Evolutionary conservation across 495 filamentous ascomycete species (phyloP), one percentile per base, ranked within the genome.

Genomic region (Aspergillus bertholletiae): DNA sequence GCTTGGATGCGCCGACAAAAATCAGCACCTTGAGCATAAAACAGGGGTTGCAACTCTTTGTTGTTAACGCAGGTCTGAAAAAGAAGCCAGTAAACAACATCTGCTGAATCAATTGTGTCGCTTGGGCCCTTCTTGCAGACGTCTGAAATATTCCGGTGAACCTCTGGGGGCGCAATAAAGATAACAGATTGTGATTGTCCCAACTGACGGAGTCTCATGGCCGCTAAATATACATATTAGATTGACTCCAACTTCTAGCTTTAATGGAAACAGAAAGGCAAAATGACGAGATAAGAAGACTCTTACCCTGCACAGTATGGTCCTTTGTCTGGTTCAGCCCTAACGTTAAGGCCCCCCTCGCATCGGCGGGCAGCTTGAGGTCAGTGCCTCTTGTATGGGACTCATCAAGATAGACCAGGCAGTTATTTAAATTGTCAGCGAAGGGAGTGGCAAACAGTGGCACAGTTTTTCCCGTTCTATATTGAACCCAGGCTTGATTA

Each of bases 371-470:
- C 4, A 93, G 57, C 53, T 78, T 83, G 9, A 93, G 62, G 61
- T 92, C 89, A 0, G 80, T 89, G 0, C 89, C 89, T 56, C 89
- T 69, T 0, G 88, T 92, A 59, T 93, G 89, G 0, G 82, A 82
- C 56, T 93, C 84, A 44, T 92, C 88, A 3, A 92, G 69, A 60
- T 85, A 93, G 0, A 92, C 81, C 0, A 91, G 65, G 59, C 86
- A 91, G 0, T 63, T 52, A 9, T 78, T 79, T 5, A 89, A 70
- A 9, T 86, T 75, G 8, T 80, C 69, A 0, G 74, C 62, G 59
- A 80, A 92, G 0, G 87, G 74, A 0, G 88, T 88, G 0, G 74
- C 68, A 2, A 79, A 61, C 2, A 91, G 70, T 0, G 74, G 68
- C 32, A 82, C 75, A 0, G 59, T 63, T 0, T 78, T 79, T 11